Conservation (phyloP, 1,284 basidiomycete species). For the Afroboletus lepidellus region DNA sequence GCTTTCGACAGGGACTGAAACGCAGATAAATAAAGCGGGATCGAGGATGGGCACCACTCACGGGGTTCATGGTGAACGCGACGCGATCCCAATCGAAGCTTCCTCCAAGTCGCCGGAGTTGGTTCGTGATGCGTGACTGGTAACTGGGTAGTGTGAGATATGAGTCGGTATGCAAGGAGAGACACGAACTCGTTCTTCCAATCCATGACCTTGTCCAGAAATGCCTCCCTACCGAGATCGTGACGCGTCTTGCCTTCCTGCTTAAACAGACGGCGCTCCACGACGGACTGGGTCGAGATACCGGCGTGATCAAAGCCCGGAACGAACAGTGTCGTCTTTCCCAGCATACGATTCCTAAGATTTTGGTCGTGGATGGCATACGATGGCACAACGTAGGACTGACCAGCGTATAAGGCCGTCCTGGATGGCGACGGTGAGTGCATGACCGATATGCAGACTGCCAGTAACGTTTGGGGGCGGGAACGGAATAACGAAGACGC, state of each 20-base stretch:
- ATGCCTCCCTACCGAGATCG: constrained; percentile 91
- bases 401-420: constrained; percentile 88
- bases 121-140: constrained; percentile 87
- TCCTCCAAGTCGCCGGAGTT: constrained; percentile 87
- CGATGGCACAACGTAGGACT: constrained; percentile 23
- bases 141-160: constrained; percentile 53
- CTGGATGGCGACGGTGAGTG: constrained; percentile 90
- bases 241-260: constrained; percentile 82
- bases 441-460: constrained; percentile 95
- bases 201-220: constrained; percentile 89
- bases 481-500: constrained; percentile 84
- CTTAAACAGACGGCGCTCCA: constrained; percentile 92
- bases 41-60: constrained; percentile 33
- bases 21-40: background rate
- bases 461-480: constrained; percentile 99
- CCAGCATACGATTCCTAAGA: constrained; percentile 90
- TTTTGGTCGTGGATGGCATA: background rate
- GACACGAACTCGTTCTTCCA: constrained; percentile 92
- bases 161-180: background rate
- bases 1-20: constrained; percentile 75
- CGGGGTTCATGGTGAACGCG: constrained; percentile 95
- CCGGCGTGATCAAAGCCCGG: constrained; percentile 99
- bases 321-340: constrained; percentile 87
- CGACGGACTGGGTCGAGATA: constrained; percentile 98
- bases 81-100: constrained; percentile 94